Conservation (phyloP, 2,329 filamentous ascomycete genomes). For the Dichotomopilus funicola region DNA sequence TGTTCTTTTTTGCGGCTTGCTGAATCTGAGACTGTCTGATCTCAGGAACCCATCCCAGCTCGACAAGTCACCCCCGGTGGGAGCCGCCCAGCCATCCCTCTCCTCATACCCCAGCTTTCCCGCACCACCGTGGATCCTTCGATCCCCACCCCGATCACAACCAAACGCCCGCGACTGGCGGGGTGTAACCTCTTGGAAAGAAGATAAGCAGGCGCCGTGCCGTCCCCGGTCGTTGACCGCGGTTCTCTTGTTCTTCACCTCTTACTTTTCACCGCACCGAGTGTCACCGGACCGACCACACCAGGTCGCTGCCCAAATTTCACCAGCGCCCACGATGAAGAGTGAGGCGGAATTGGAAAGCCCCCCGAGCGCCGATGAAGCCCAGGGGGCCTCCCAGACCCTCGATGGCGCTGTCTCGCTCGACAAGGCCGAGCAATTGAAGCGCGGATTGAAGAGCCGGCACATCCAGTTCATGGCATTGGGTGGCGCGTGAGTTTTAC, state of each 20-base stretch:
- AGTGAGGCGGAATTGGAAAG: constrained; percentile 10
- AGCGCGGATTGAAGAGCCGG: constrained; percentile 52
- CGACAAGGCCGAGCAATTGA: constrained; percentile 34
- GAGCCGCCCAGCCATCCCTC: too few relatives aligned
- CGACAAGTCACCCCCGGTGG: too few relatives aligned
- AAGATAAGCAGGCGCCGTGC: background rate
- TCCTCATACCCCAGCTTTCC: background rate
- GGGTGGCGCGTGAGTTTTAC: constrained; percentile 32
- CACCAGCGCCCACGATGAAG: constrained; percentile 9
- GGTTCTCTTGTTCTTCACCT: background rate
- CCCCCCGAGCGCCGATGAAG: constrained; percentile 11
- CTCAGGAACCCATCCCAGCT: too few relatives aligned
- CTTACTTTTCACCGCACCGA: background rate
- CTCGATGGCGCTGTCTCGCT: constrained; percentile 20
- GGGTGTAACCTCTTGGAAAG: background rate
- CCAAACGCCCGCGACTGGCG: too few relatives aligned
- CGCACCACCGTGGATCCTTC: background rate
- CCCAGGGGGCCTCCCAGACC: constrained; percentile 3
- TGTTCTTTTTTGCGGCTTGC: too few relatives aligned
- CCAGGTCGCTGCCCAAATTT: background rate
- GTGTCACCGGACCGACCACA: background rate
- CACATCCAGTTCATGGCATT: constrained; percentile 57
- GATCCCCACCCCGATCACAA: too few relatives aligned
- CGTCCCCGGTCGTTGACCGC: background rate
- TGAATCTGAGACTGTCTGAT: too few relatives aligned